Evolutionary conservation across 2,329 filamentous ascomycete genomes (phyloP).

Genomic region (Trichoderma sp.): DNA sequence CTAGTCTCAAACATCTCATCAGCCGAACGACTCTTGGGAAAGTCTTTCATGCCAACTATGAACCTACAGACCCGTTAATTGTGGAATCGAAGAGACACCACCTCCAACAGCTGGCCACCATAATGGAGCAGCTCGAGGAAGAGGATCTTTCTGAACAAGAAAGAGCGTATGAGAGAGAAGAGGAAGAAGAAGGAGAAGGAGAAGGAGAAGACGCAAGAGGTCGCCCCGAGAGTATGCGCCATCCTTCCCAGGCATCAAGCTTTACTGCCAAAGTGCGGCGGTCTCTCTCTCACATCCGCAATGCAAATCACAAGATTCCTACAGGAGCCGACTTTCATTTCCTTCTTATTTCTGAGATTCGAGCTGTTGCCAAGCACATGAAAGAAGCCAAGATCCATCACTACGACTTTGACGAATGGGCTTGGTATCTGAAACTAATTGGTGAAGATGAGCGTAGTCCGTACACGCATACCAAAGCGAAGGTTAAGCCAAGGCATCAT

Average conservation of each 20-base stretch:
- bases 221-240: background rate
- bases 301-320: background rate
- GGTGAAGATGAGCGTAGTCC: slow-evolving; percentile 14
- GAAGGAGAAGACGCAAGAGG: background rate
- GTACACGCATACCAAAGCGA: background rate
- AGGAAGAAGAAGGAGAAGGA: background rate
- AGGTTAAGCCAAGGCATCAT: background rate
- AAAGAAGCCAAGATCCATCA: slow-evolving; percentile 39
- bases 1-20: slow-evolving; percentile 4
- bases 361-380: background rate
- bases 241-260: background rate
- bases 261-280: slow-evolving; percentile 1
- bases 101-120: background rate
- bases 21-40: slow-evolving; percentile 10
- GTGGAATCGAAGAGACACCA: background rate
- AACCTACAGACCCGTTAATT: background rate
- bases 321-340: slow-evolving; percentile 10
- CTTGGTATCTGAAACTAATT: slow-evolving; percentile 68
- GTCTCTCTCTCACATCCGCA: slow-evolving; percentile 5
- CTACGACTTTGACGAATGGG: slow-evolving; percentile 84
- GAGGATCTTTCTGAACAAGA: slow-evolving; percentile 5
- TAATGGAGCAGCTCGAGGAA: slow-evolving; percentile 2
- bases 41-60: background rate
- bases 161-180: background rate
- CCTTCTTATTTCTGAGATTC: slow-evolving; percentile 15